Conservation (phyloP, 164 flowering plant genomes). For the Liriodendron chinense region DNA sequence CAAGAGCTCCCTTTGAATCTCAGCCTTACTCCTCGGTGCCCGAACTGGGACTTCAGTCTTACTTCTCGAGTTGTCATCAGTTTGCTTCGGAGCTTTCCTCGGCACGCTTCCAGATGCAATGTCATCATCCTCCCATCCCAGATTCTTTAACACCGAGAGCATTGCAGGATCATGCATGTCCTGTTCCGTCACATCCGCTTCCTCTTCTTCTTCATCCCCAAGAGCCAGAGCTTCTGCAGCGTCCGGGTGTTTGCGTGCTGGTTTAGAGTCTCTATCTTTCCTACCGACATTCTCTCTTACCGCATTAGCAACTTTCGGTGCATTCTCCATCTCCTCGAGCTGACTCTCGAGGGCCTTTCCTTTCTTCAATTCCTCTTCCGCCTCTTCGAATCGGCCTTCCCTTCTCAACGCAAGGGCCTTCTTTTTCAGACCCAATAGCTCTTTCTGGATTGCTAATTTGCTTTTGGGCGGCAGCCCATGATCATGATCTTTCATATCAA, state of each 20-base stretch:
- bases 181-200: conserved; percentile 64
- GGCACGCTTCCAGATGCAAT: conserved; percentile 17
- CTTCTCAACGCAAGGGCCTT: conserved; percentile 75
- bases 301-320: conserved; percentile 20
- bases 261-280: conserved; percentile 12
- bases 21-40: conserved; percentile 57
- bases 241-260: background rate
- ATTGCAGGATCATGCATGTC: conserved; percentile 79
- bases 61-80: background rate
- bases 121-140: conserved; percentile 81
- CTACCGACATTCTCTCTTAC: conserved; percentile 7
- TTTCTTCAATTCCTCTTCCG: conserved; percentile 74
- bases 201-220: conserved; percentile 36
- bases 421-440: conserved; percentile 73
- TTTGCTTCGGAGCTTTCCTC: conserved; percentile 20
- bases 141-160: conserved; percentile 47
- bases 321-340: conserved; percentile 64
- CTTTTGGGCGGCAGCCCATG: conserved; percentile 43
- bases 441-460: conserved; percentile 63
- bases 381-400: conserved; percentile 78
- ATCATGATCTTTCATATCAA: background rate
- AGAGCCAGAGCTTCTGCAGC: background rate
- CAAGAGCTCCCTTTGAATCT: conserved; percentile 79
- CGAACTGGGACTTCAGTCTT: conserved; percentile 6
- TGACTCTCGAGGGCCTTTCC: conserved; percentile 70